Percentiles rank a stretch among this genome's conserved stretches.
These are phyloP conservation scores for Coemansia sp. DNA, from an alignment of 192 early-diverging fungal species.

Conservation along the genomic window DNA sequence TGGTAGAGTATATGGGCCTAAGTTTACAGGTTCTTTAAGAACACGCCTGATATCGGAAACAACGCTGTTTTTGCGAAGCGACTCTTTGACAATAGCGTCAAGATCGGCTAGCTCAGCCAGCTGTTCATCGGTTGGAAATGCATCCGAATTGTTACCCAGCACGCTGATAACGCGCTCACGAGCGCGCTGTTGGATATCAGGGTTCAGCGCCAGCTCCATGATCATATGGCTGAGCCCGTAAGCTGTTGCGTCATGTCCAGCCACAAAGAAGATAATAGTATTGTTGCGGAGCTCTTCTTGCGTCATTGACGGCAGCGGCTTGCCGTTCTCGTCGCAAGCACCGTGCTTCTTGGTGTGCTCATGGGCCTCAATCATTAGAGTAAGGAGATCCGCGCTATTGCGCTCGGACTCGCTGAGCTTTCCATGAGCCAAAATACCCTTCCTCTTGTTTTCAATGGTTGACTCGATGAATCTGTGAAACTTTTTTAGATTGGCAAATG, in stretches of 20 bases:
- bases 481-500: slow-evolving; percentile 41
- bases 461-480: slow-evolving; percentile 50
- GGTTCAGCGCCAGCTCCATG: slow-evolving; percentile 56
- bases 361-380: slow-evolving; percentile 60
- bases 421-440: slow-evolving; percentile 17
- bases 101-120: slow-evolving; percentile 52
- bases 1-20: slow-evolving; percentile 56
- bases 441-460: slow-evolving; percentile 37
- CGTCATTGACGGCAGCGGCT: slow-evolving; percentile 46
- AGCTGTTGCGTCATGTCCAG: slow-evolving; percentile 59
- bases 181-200: slow-evolving; percentile 44
- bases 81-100: slow-evolving; percentile 57
- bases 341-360: slow-evolving; percentile 43
- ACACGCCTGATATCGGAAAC: slow-evolving; percentile 39
- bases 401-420: slow-evolving; percentile 31
- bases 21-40: slow-evolving; percentile 52
- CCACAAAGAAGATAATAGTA: slow-evolving; percentile 59
- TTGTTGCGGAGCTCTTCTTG: slow-evolving; percentile 55
- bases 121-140: slow-evolving; percentile 58
- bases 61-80: slow-evolving; percentile 47
- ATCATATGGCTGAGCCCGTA: slow-evolving; percentile 42
- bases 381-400: slow-evolving; percentile 52
- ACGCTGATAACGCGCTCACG: slow-evolving; percentile 46
- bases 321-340: slow-evolving; percentile 47
- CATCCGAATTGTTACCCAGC: slow-evolving; percentile 51